These are phyloP conservation scores for Aspergillus intermedius DNA, from an alignment of 2,329 filamentous ascomycete species.

Conservation along the genomic window DNA sequence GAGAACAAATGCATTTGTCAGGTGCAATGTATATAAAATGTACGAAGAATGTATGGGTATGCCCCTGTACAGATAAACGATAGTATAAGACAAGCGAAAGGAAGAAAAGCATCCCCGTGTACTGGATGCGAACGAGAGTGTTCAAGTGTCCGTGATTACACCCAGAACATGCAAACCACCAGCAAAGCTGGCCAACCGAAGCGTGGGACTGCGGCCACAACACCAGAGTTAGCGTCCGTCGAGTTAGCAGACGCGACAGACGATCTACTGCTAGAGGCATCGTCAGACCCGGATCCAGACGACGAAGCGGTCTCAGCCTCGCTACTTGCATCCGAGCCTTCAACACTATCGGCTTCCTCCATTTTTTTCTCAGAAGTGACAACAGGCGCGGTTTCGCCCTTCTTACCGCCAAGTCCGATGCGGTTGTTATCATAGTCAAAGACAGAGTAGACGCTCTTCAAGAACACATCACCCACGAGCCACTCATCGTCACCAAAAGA, in stretches of 20 bases:
- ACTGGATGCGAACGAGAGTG: neutral
- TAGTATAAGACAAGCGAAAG: neutral
- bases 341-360: neutral
- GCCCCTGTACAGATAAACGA: neutral
- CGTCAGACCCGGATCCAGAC: conserved; percentile 3
- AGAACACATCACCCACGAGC: conserved; percentile 78
- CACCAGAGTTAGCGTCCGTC: conserved; percentile 6
- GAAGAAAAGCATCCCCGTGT: neutral
- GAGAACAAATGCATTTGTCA: neutral
- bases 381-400: neutral
- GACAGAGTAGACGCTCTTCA: conserved; percentile 84
- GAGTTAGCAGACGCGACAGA: neutral
- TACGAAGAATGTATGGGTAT: conserved; percentile 1
- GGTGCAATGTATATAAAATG: conserved; percentile 2
- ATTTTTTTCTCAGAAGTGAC: neutral
- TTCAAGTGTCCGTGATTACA: conserved; percentile 1
- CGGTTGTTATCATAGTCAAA: conserved; percentile 63
- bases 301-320: neutral
- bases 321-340: neutral
- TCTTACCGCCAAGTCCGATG: conserved; percentile 29
- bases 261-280: conserved; percentile 9
- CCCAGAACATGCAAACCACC: conserved; percentile 7
- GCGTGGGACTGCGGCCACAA: conserved; percentile 2
- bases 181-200: conserved; percentile 13
- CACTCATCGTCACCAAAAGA: conserved; percentile 59